Conservation (phyloP, 1,139 yeast species). For the Yamadazyma oceani region DNA sequence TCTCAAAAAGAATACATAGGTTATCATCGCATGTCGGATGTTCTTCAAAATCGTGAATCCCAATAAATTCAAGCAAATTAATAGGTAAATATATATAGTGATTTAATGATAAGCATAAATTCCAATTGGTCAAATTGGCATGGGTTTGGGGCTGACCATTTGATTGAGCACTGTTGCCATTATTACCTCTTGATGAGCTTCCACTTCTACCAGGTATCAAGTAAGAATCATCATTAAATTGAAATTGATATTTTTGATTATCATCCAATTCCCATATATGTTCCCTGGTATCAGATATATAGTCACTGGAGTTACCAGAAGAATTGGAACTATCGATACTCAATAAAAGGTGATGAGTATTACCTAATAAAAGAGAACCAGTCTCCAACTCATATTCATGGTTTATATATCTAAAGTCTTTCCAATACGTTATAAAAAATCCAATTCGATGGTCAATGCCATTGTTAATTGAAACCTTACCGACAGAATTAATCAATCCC, state of each 20-base stretch:
- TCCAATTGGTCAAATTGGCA: constrained; percentile 13
- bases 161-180: too few species aligned
- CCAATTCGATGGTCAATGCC: constrained; percentile 28
- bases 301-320: constrained; percentile 12
- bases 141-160: constrained; percentile 6
- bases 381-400: constrained; percentile 18
- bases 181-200: constrained; percentile 1
- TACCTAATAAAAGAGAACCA: constrained; percentile 9
- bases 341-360: constrained; percentile 11
- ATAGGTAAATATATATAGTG: constrained; percentile 29
- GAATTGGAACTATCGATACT: constrained; percentile 10
- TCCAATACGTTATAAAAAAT: constrained; percentile 38
- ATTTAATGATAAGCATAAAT: constrained; percentile 24
- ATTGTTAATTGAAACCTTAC: constrained; percentile 31
- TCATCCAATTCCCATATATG: constrained; percentile 16
- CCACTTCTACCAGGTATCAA: constrained; percentile 5
- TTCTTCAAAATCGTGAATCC: constrained; percentile 17
- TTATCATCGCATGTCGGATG: constrained; percentile 6
- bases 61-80: constrained; percentile 32
- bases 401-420: constrained; percentile 31
- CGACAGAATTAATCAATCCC: constrained; percentile 29
- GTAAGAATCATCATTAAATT: constrained; percentile 14
- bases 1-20: constrained; percentile 13
- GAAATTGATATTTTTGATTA: constrained; percentile 13
- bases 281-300: constrained; percentile 21